These are phyloP conservation scores for Lavandula angustifolia DNA, from an alignment of 257 asterid genomes.

Conservation along the genomic window DNA sequence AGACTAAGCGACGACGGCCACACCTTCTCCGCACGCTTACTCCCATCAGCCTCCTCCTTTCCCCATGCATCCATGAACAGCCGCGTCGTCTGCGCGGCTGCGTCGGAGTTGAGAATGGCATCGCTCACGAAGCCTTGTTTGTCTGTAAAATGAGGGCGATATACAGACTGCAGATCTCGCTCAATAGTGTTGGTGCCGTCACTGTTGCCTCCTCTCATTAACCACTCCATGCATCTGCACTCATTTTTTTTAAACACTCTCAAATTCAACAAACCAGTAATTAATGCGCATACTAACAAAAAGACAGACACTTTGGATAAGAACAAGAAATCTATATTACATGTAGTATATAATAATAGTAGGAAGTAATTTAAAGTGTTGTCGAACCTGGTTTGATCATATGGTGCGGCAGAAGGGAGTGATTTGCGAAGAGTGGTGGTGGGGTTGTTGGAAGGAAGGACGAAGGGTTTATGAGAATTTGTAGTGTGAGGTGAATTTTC, in stretches of 20 bases:
- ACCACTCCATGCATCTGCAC: slow-evolving; percentile 55
- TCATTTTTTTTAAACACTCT: not conserved
- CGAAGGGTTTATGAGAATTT: not conserved
- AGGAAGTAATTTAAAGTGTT: too few relatives aligned
- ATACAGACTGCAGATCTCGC: slow-evolving; percentile 35
- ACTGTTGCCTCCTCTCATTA: slow-evolving; percentile 47
- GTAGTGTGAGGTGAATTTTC: slow-evolving; percentile 38
- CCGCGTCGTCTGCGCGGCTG: slow-evolving; percentile 37
- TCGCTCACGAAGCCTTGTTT: slow-evolving; percentile 26
- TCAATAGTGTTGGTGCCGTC: slow-evolving; percentile 28
- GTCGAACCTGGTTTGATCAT: slow-evolving; percentile 50
- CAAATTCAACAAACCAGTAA: not conserved
- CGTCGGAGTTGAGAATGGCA: slow-evolving; percentile 16
- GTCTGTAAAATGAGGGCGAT: slow-evolving; percentile 30
- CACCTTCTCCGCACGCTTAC: slow-evolving; percentile 29
- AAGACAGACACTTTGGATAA: slow-evolving; percentile 25
- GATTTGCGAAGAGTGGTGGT: slow-evolving; percentile 30
- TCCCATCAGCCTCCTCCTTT: slow-evolving; percentile 29
- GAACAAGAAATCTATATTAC: slow-evolving; percentile 35
- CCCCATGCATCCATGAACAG: slow-evolving; percentile 56
- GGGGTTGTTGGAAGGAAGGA: not conserved
- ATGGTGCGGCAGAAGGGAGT: slow-evolving; percentile 30
- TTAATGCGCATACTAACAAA: slow-evolving; percentile 32
- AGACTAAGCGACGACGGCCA: slow-evolving; percentile 48
- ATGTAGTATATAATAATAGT: slow-evolving; percentile 5